phyloP scores from a whole-genome alignment of 805 yeast genomes.

The Tetrapisispora phaffii region DNA sequence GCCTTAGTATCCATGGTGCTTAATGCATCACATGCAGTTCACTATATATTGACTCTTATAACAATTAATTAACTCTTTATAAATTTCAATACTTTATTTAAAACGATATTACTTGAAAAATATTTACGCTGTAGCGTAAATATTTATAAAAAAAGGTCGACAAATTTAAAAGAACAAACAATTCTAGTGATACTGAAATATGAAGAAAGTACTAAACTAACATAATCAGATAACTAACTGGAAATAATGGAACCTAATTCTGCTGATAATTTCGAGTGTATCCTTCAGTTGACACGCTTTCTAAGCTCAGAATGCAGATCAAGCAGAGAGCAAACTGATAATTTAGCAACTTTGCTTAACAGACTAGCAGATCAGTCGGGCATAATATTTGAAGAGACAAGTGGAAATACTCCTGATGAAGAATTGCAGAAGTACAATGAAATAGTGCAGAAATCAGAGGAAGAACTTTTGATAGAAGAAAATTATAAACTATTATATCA shows the following conservation, averaged over 20 bases:
- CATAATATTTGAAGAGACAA: conserved; percentile 18
- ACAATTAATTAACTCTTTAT: no score
- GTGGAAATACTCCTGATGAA: conserved; percentile 8
- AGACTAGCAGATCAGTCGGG: conserved; percentile 25
- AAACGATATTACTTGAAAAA: no score
- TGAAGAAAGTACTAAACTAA: background rate
- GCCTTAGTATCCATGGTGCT: no score
- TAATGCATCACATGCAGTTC: no score
- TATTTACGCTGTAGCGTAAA: no score
- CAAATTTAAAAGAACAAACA: background rate
- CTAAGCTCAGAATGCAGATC: conserved; percentile 19
- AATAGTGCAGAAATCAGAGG: conserved; percentile 8
- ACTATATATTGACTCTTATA: no score
- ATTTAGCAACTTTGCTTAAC: conserved; percentile 16
- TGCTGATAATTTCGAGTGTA: conserved; percentile 23
- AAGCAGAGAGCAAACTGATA: conserved; percentile 23
- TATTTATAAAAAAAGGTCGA: no score
- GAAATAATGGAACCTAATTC: conserved; percentile 10
- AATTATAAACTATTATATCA: conserved; percentile 22
- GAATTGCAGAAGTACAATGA: conserved; percentile 8
- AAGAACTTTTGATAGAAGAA: conserved; percentile 16
- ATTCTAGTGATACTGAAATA: no score
- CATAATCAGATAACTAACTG: background rate
- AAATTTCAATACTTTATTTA: no score
- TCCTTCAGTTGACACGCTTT: conserved; percentile 19